Conservation (phyloP, 2,329 filamentous ascomycete genomes). For the Pyrenophora seminiperda region DNA sequence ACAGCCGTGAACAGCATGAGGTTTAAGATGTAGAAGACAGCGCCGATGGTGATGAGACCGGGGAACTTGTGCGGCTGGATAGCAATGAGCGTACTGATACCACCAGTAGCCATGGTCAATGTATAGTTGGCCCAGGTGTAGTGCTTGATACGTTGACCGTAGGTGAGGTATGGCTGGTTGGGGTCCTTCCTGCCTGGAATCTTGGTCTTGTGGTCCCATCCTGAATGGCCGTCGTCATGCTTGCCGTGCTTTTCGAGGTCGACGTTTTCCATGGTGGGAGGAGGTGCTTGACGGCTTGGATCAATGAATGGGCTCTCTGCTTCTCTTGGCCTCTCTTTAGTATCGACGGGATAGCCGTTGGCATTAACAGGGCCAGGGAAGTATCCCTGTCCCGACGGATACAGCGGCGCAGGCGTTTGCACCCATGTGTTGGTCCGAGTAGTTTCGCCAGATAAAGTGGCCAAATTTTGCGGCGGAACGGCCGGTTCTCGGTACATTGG, state of each 20-base stretch:
- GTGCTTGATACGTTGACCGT: constrained; percentile 39
- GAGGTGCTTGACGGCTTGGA: constrained; percentile 19
- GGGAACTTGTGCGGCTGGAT: constrained; percentile 53
- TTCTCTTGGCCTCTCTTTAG: constrained; percentile 28
- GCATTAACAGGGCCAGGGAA: constrained; percentile 27
- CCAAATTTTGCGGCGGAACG: constrained; percentile 16
- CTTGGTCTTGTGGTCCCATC: constrained; percentile 34
- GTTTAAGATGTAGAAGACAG: constrained; percentile 58
- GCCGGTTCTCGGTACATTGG: constrained; percentile 2
- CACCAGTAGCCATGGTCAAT: constrained; percentile 56
- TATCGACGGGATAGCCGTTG: constrained; percentile 36
- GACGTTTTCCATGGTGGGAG: constrained; percentile 17
- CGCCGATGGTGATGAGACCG: constrained; percentile 58
- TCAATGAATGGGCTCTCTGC: constrained; percentile 28
- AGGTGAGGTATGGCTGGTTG: constrained; percentile 39
- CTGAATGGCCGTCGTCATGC: constrained; percentile 20
- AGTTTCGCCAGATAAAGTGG: constrained; percentile 27
- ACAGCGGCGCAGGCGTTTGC: constrained; percentile 30
- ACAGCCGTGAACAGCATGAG: constrained; percentile 53
- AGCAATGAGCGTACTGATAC: constrained; percentile 52
- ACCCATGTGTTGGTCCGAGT: constrained; percentile 39
- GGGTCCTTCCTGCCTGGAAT: constrained; percentile 41
- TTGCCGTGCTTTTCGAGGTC: constrained; percentile 40
- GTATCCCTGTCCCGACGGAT: constrained; percentile 27
- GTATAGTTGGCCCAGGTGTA: constrained; percentile 58